Conservation (phyloP, 345 rosid species). For the Rubroshorea leprosula region DNA sequence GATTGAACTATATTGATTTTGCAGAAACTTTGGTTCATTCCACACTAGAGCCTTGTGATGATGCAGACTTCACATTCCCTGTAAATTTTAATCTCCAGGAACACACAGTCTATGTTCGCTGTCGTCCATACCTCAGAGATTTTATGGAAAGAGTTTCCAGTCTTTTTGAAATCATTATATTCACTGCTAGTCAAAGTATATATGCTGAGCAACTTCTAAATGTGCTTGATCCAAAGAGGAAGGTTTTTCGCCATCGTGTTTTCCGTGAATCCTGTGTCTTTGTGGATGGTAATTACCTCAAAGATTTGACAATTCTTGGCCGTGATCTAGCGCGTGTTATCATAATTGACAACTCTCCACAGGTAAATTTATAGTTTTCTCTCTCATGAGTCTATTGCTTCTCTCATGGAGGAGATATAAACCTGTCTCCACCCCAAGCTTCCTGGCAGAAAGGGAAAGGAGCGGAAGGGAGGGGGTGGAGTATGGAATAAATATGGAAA, state of each 20-base stretch:
- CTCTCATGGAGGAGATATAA: not conserved
- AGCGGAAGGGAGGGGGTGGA: not conserved
- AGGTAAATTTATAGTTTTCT: slow-evolving; percentile 42
- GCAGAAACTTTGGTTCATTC: slow-evolving; percentile 99
- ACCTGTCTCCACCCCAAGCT: not conserved
- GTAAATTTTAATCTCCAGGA: slow-evolving; percentile 79
- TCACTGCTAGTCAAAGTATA: slow-evolving; percentile 97
- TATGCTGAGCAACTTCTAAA: slow-evolving; percentile 96
- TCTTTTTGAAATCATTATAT: slow-evolving; percentile 87
- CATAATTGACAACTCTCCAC: slow-evolving; percentile 95
- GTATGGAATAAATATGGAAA: too few species aligned
- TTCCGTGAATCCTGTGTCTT: slow-evolving; percentile 94
- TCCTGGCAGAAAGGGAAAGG: not conserved
- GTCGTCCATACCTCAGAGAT: slow-evolving; percentile 87
- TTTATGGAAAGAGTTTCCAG: slow-evolving; percentile 83
- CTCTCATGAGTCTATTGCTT: not conserved
- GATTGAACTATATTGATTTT: slow-evolving; percentile 12
- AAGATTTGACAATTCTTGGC: slow-evolving; percentile 90
- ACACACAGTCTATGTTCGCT: slow-evolving; percentile 82
- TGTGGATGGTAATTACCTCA: slow-evolving; percentile 91
- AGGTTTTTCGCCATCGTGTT: slow-evolving; percentile 84
- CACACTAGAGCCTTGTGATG: slow-evolving; percentile 71
- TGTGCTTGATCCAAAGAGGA: slow-evolving; percentile 98
- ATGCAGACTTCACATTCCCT: slow-evolving; percentile 89
- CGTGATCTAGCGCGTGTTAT: slow-evolving; percentile 85